A percentile compares a stretch with the other conserved stretches of the same genome.
Conservation (phyloP, 768 basidiomycete species). For the Serendipita sp. region DNA sequence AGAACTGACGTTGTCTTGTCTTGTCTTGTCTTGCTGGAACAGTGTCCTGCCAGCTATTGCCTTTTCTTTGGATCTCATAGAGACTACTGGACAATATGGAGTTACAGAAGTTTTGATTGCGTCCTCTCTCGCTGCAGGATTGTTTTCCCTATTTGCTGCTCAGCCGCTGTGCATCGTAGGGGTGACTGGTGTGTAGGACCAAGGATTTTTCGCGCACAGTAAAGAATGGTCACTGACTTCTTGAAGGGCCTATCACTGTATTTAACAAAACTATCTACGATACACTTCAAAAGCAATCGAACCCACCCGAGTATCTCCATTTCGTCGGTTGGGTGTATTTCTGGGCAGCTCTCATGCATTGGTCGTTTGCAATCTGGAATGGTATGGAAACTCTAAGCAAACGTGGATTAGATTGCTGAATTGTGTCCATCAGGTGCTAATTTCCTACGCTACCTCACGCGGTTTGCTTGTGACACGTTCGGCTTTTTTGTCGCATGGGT, state of each 20-base stretch:
- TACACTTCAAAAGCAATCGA: conserved; percentile 39
- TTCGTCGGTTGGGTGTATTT: conserved; percentile 89
- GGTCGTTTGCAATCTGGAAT: conserved; percentile 64
- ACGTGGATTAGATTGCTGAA: not conserved
- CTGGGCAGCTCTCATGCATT: conserved; percentile 62
- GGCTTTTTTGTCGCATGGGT: conserved; percentile 85
- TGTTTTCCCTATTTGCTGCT: conserved; percentile 74
- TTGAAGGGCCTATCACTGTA: conserved; percentile 75
- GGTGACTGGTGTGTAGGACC: conserved; percentile 46
- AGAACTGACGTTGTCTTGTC: conserved; percentile 11
- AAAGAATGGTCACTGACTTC: not conserved
- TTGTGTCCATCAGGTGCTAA: conserved; percentile 44
- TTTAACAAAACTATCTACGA: conserved; percentile 81
- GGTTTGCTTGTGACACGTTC: conserved; percentile 84
- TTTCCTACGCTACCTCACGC: conserved; percentile 71
- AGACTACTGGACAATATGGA: conserved; percentile 79
- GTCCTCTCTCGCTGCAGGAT: conserved; percentile 78
- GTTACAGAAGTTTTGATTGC: conserved; percentile 71
- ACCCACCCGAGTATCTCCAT: conserved; percentile 61
- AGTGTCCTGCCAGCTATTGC: conserved; percentile 84
- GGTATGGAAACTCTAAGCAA: conserved; percentile 27
- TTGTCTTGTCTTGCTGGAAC: not conserved
- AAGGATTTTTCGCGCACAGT: not conserved
- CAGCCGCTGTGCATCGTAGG: conserved; percentile 88
- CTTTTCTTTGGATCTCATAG: conserved; percentile 82